phyloP scores from a whole-genome alignment of 2,329 filamentous ascomycete species.

The Herpotrichia juniperi region DNA sequence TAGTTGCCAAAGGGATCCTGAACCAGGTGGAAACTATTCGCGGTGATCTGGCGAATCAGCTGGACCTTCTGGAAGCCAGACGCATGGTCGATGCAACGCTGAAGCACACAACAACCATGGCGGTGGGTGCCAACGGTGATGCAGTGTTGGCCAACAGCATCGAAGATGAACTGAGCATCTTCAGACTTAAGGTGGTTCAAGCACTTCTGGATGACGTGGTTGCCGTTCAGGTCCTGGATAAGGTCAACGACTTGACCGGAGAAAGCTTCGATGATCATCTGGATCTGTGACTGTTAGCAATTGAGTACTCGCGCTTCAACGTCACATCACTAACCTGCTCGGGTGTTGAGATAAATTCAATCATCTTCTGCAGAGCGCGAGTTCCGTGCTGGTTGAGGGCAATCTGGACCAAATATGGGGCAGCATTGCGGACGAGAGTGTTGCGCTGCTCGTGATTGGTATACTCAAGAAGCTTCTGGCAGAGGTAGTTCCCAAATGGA shows the following conservation, averaged over 20 bases:
- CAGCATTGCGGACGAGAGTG: constrained; percentile 86
- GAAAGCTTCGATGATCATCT: constrained; percentile 85
- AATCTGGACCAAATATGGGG: constrained; percentile 86
- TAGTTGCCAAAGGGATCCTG: constrained; percentile 99
- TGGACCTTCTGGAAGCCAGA: constrained; percentile 86
- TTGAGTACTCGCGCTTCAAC: neutral
- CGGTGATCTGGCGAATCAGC: constrained; percentile 85
- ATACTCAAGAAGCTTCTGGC: constrained; percentile 96
- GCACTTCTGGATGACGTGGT: constrained; percentile 99
- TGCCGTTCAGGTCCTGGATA: constrained; percentile 97
- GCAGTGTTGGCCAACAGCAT: constrained; percentile 86
- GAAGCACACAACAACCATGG: constrained; percentile 96
- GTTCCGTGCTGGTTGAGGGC: constrained; percentile 98
- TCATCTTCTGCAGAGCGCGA: constrained; percentile 98
- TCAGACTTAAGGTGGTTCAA: constrained; percentile 86
- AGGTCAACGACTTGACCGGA: constrained; percentile 86
- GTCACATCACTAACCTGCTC: constrained; percentile 63
- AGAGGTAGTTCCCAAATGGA: constrained; percentile 98
- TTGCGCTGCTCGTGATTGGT: constrained; percentile 96
- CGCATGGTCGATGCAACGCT: constrained; percentile 97
- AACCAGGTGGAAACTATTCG: constrained; percentile 85
- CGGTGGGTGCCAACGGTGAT: constrained; percentile 94
- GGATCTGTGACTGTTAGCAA: constrained; percentile 55
- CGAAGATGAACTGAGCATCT: constrained; percentile 96
- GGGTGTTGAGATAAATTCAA: constrained; percentile 88